These are phyloP conservation scores for Penicillium dipodomyicola DNA, from an alignment of 495 filamentous ascomycete genomes.

Conservation along the genomic window DNA sequence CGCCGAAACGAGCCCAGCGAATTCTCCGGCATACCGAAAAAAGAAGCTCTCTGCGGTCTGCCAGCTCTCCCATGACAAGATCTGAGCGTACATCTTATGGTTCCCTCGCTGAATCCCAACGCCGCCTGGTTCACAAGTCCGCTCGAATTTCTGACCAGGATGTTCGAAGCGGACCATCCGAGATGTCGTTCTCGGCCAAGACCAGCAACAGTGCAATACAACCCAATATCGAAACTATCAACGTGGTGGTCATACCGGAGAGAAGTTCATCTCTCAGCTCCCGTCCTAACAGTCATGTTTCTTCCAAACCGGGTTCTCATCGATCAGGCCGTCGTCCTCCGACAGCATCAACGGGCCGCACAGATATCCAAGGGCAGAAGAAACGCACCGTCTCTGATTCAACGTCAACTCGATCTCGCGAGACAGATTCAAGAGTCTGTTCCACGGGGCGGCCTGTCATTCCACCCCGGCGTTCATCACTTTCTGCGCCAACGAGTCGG, in stretches of 20 bases:
- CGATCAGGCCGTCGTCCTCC: slow-evolving; percentile 35
- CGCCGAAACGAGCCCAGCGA: slow-evolving; percentile 48
- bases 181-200: slow-evolving; percentile 53
- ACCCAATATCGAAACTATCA: slow-evolving; percentile 56
- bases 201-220: slow-evolving; percentile 47
- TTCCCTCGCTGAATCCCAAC: slow-evolving; percentile 42
- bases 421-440: slow-evolving; percentile 29
- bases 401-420: slow-evolving; percentile 26
- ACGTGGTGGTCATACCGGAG: slow-evolving; percentile 71
- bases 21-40: slow-evolving; percentile 70
- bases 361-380: slow-evolving; percentile 31
- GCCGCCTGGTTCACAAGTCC: slow-evolving; percentile 48
- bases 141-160: slow-evolving; percentile 49
- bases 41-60: slow-evolving; percentile 56
- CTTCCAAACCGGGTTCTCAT: slow-evolving; percentile 40
- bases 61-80: slow-evolving; percentile 43
- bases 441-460: slow-evolving; percentile 51
- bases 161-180: slow-evolving; percentile 59
- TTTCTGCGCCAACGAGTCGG: slow-evolving; percentile 71
- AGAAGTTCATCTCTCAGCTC: slow-evolving; percentile 63
- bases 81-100: slow-evolving; percentile 45
- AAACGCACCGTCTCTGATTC: slow-evolving; percentile 44
- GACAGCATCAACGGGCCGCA: slow-evolving; percentile 34
- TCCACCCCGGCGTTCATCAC: slow-evolving; percentile 59
- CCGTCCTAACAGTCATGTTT: slow-evolving; percentile 34